These are phyloP conservation scores for Phytophthora sp. DNA, from an alignment of 352 stramenopile genomes.

Conservation along the genomic window DNA sequence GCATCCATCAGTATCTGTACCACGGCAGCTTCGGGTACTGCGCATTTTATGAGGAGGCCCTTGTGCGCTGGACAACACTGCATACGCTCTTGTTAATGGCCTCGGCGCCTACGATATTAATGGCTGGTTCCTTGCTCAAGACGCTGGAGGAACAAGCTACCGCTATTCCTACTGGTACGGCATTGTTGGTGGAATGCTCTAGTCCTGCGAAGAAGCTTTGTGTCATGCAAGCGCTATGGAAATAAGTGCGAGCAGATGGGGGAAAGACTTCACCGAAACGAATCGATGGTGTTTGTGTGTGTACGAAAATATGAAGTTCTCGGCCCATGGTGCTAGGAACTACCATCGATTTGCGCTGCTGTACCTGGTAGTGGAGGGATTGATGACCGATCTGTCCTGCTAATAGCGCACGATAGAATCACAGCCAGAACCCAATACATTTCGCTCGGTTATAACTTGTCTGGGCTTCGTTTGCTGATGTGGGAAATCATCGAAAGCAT, in stretches of 20 bases:
- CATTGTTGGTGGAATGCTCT: neutral
- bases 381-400: constrained; percentile 17
- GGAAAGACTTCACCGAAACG: neutral
- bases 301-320: constrained; percentile 4
- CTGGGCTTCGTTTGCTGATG: neutral
- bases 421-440: neutral
- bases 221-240: neutral
- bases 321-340: constrained; percentile 7
- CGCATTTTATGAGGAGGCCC: neutral
- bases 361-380: constrained; percentile 11
- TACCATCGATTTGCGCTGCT: constrained; percentile 9
- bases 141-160: neutral
- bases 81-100: neutral
- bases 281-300: constrained; percentile 10
- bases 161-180: neutral
- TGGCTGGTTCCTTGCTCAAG: neutral
- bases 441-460: neutral
- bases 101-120: neutral
- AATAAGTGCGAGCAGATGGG: neutral
- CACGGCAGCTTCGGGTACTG: constrained; percentile 1
- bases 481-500: neutral
- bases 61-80: neutral
- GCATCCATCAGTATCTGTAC: neutral
- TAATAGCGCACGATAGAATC: neutral
- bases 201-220: neutral